These are phyloP conservation scores for Sporisorium iseilematis-ciliati DNA, from an alignment of 1,284 basidiomycete genomes.

Conservation along the genomic window DNA sequence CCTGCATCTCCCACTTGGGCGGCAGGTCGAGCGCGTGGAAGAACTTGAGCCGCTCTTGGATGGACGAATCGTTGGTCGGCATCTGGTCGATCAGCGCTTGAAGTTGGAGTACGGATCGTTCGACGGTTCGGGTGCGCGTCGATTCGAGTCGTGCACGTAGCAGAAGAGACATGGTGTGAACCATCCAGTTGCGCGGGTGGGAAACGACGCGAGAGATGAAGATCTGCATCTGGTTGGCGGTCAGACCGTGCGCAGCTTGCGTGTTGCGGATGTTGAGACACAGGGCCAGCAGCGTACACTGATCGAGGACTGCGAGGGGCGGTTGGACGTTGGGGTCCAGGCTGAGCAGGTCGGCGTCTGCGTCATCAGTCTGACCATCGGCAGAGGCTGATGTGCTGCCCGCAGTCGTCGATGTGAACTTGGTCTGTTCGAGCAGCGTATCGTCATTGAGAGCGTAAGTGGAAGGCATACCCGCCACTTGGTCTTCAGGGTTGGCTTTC, in stretches of 20 bases:
- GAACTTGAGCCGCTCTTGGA: slow-evolving; percentile 62
- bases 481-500: slow-evolving; percentile 50
- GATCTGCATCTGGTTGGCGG: slow-evolving; percentile 64
- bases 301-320: slow-evolving; percentile 62
- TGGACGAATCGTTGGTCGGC: slow-evolving; percentile 68
- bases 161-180: slow-evolving; percentile 68
- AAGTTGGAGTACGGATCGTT: slow-evolving; percentile 66
- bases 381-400: slow-evolving; percentile 70
- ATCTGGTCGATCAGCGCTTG: slow-evolving; percentile 69
- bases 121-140: slow-evolving; percentile 64
- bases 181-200: slow-evolving; percentile 68
- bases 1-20: slow-evolving; percentile 68
- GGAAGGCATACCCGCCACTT: slow-evolving; percentile 75
- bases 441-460: slow-evolving; percentile 91
- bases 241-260: slow-evolving; percentile 68
- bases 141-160: slow-evolving; percentile 67
- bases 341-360: slow-evolving; percentile 70
- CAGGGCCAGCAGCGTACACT: slow-evolving; percentile 65
- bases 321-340: slow-evolving; percentile 88
- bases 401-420: slow-evolving; percentile 77
- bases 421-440: slow-evolving; percentile 92
- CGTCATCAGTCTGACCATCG: slow-evolving; percentile 64
- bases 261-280: slow-evolving; percentile 67
- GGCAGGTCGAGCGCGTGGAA: slow-evolving; percentile 66
- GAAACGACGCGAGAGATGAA: slow-evolving; percentile 63